A percentile compares a stretch with the other conserved stretches of the same genome.
Conservation (phyloP, 1,284 basidiomycete genomes). For the Ceratobasidium sp. region DNA sequence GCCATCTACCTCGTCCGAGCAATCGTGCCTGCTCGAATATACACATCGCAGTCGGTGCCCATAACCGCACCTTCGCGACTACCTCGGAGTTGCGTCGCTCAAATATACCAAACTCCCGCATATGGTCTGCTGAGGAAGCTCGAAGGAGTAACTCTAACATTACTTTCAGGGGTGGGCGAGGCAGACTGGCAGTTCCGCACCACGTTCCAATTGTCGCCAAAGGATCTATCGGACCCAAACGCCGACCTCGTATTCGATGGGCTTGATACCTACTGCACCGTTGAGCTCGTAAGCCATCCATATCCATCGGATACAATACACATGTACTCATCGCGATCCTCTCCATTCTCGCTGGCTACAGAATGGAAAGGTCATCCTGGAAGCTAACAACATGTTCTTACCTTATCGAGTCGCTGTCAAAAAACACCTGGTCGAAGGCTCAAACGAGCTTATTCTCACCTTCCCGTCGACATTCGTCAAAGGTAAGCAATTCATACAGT, state of each 20-base stretch:
- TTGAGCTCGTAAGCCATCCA: constrained; percentile 69
- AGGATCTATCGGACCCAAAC: constrained; percentile 64
- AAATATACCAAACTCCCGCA: neutral
- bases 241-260: constrained; percentile 88
- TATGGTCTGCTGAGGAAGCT: neutral
- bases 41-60: neutral
- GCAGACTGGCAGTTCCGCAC: constrained; percentile 87
- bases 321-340: neutral
- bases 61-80: neutral
- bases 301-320: neutral
- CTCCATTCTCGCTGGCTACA: constrained; percentile 54
- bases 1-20: constrained; percentile 41
- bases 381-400: constrained; percentile 85
- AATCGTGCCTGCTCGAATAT: neutral
- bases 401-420: constrained; percentile 74
- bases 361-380: constrained; percentile 77
- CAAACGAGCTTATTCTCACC: constrained; percentile 76
- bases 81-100: constrained; percentile 20
- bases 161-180: constrained; percentile 83
- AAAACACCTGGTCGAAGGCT: constrained; percentile 65
- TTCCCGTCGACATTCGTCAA: constrained; percentile 83
- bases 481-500: constrained; percentile 58
- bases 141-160: constrained; percentile 39
- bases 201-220: constrained; percentile 67
- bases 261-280: constrained; percentile 84